Evolutionary conservation across 345 rosid species (phyloP), one percentile per base, ranked within the genome.

Genomic region (Dovyalis caffra): DNA sequence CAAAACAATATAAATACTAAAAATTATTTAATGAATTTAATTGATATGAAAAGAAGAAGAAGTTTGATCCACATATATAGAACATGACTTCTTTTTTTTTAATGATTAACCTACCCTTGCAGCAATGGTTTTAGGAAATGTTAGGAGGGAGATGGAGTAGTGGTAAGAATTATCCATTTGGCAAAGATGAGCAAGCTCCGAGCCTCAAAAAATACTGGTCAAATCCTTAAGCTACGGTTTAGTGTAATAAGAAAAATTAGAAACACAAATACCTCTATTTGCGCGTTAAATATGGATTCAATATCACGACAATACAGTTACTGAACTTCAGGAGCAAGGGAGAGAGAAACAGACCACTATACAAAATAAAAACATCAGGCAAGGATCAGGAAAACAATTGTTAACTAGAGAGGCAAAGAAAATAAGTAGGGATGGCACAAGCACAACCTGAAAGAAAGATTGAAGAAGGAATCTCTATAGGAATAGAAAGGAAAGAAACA

Each of bases 231-330:
- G 78, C 81, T 69, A 80, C 83, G 84, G 83, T 72, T 69, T 71
- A 33, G 64, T 77, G 86, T 79, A 58, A 49, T 76, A 68, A 76
- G 16, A 15, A 20, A n/a, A 11, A 0, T 3, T 26, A 18, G 8
- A 10, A 63, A 21, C 26, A 7, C 34, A 10, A 20, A 23, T 7
- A 28, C 65, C 80, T 77, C 32, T 75, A 53, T 77, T 81, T 78
- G 75, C 87, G 92, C 87, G 84, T 88, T 70, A 86, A 80, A 74
- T 29, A 83, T 85, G 95, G 95, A 85, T 87, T 86, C 80, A 78
- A 80, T 81, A 67, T 80, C 79, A 64, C 70, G 75, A 63, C 60
- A 34, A 3, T 51, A 69, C 82, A 75, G 89, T 85, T 88, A 78
- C 88, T 73, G 83, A 80, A 78, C 76, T 85, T 86, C 77, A 81